Evolutionary conservation across 306 rosid species (phyloP).

Genomic region (Malus orientalis): DNA sequence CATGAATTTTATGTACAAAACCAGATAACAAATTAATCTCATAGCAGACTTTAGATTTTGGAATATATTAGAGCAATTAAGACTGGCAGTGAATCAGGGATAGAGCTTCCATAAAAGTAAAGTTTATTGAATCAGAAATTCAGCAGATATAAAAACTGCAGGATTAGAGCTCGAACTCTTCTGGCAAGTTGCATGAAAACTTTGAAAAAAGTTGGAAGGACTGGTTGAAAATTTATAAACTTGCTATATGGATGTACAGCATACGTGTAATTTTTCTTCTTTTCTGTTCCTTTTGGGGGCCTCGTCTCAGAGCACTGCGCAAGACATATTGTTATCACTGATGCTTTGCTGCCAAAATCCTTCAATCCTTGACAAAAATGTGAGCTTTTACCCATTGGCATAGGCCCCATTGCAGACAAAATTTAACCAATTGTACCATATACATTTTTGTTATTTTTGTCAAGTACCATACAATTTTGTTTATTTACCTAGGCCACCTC

Average conservation of each 20-base stretch:
- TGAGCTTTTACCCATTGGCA: background rate
- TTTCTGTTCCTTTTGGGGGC: background rate
- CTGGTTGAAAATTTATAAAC: background rate
- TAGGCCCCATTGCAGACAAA: background rate
- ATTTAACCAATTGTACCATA: background rate
- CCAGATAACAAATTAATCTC: background rate
- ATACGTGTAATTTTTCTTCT: background rate
- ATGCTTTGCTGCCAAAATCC: background rate
- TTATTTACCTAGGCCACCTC: background rate
- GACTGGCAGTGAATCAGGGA: background rate
- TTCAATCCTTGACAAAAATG: background rate
- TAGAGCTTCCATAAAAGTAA: background rate
- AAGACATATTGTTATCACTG: background rate
- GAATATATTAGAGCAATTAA: background rate
- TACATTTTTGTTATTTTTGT: no score
- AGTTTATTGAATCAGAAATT: background rate
- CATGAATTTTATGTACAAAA: background rate
- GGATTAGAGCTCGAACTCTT: no score
- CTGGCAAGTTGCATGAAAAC: background rate
- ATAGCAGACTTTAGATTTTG: background rate
- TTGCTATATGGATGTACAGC: background rate
- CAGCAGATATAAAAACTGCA: background rate
- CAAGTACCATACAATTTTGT: background rate
- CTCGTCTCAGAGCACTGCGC: background rate
- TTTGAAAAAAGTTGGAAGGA: background rate